phyloP scores from a whole-genome alignment of 495 filamentous ascomycete species.

The Xylaria bambusicola region DNA sequence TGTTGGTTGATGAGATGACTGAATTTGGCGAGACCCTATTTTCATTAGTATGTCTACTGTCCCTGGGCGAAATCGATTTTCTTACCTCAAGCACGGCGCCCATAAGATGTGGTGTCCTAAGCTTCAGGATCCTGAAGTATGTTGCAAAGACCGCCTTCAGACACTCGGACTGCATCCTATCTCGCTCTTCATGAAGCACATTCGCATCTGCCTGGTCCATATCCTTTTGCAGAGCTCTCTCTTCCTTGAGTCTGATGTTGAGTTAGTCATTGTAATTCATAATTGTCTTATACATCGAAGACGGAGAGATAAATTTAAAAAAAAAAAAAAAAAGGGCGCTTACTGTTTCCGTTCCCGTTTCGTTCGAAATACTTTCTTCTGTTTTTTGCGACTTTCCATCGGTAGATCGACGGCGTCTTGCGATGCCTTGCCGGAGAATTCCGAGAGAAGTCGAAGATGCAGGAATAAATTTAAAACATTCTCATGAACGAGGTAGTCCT shows the following conservation, averaged over 20 bases:
- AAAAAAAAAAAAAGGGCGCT: not conserved
- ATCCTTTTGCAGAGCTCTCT: constrained; percentile 85
- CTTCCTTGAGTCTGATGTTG: constrained; percentile 63
- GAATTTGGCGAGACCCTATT: constrained; percentile 83
- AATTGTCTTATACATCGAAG: too few species aligned
- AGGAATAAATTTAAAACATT: constrained; percentile 88
- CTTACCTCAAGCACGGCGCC: constrained; percentile 64
- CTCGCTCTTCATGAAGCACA: constrained; percentile 87
- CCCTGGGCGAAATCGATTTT: not conserved
- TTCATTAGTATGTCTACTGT: not conserved
- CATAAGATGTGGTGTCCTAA: constrained; percentile 77
- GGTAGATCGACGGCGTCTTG: constrained; percentile 66
- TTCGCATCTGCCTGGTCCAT: constrained; percentile 89
- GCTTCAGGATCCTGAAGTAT: constrained; percentile 93
- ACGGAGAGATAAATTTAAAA: not conserved
- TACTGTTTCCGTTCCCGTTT: constrained; percentile 50
- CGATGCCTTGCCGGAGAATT: constrained; percentile 82
- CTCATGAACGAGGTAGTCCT: constrained; percentile 78
- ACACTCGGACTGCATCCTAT: constrained; percentile 89
- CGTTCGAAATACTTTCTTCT: constrained; percentile 61
- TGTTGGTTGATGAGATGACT: constrained; percentile 96
- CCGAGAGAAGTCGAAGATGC: constrained; percentile 81
- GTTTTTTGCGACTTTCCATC: constrained; percentile 58
- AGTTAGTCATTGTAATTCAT: constrained; percentile 1
- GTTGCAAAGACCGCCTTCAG: constrained; percentile 92